Percentiles rank a stretch among this genome's conserved stretches.
phyloP scores from a whole-genome alignment of 192 early-diverging fungal genomes.

The Backusella liffmaniae region DNA sequence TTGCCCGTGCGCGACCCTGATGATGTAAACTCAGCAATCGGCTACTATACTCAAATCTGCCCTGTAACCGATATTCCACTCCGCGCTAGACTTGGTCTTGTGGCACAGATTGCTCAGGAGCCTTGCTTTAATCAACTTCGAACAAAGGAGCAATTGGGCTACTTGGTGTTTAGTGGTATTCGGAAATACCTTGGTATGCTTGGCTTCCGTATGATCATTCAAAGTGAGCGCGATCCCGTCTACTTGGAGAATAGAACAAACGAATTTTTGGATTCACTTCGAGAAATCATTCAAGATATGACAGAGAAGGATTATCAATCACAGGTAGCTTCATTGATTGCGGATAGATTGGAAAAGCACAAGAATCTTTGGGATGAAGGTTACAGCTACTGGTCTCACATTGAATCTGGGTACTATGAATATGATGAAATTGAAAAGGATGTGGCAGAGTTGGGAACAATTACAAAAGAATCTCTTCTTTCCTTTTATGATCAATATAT shows the following conservation, averaged over 20 bases:
- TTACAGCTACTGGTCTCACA: conserved; percentile 62
- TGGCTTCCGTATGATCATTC: conserved; percentile 72
- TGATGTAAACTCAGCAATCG: conserved; percentile 85
- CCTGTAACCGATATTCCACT: conserved; percentile 45
- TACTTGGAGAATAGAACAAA: conserved; percentile 76
- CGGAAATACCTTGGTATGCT: conserved; percentile 56
- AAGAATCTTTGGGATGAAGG: conserved; percentile 79
- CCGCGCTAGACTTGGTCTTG: conserved; percentile 57
- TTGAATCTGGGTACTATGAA: conserved; percentile 65
- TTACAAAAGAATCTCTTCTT: conserved; percentile 46
- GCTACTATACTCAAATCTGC: conserved; percentile 73
- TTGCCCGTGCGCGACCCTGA: conserved; percentile 56
- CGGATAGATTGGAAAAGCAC: conserved; percentile 65
- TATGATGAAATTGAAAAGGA: conserved; percentile 25
- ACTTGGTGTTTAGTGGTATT: conserved; percentile 56
- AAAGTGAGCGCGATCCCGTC: conserved; percentile 77
- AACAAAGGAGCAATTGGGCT: conserved; percentile 81
- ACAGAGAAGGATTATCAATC: conserved; percentile 60
- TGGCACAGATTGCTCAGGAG: conserved; percentile 77
- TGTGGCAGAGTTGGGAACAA: conserved; percentile 36
- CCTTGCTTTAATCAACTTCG: conserved; percentile 89
- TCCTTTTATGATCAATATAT: conserved; percentile 61
- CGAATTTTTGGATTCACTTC: conserved; percentile 54
- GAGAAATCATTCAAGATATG: conserved; percentile 53
- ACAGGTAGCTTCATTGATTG: conserved; percentile 64